These are phyloP conservation scores for Lepraria neglecta DNA, from an alignment of 495 filamentous ascomycete species.

Conservation along the genomic window DNA sequence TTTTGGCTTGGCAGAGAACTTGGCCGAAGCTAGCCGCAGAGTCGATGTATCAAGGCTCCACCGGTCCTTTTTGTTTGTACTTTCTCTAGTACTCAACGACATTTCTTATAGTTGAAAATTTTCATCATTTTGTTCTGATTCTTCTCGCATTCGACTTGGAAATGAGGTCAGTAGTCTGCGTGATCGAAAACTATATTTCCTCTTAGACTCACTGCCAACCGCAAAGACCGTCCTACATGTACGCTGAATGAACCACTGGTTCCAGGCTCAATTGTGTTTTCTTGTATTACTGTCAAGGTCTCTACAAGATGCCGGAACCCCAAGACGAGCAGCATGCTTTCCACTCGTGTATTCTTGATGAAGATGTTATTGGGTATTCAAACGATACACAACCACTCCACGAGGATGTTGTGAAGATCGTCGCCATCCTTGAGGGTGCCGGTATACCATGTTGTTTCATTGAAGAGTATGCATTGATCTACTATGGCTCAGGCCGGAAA, in stretches of 20 bases:
- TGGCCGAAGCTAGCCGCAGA: too few species aligned
- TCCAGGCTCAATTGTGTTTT: not conserved
- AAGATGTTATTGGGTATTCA: not conserved
- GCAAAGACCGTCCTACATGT: too few species aligned
- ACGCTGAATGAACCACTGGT: too few species aligned
- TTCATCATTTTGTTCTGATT: too few species aligned
- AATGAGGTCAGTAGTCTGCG: too few species aligned
- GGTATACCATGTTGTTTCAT: not conserved
- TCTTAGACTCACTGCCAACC: too few species aligned
- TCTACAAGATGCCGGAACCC: not conserved
- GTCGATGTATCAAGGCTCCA: too few species aligned
- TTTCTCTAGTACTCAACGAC: too few species aligned
- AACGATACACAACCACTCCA: not conserved
- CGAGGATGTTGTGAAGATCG: not conserved
- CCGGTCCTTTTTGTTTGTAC: too few species aligned
- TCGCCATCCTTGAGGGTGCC: not conserved
- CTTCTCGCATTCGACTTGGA: too few species aligned
- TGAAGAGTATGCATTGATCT: not conserved
- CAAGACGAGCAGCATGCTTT: not conserved
- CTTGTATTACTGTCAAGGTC: not conserved
- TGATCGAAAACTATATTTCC: too few species aligned
- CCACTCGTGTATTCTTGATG: not conserved
- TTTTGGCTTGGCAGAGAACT: conserved; percentile 1
- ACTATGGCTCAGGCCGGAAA: not conserved
- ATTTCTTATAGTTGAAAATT: too few species aligned